These are phyloP conservation scores for Cutaneotrichosporon sp. DNA, from an alignment of 1,284 basidiomycete genomes.

Conservation along the genomic window DNA sequence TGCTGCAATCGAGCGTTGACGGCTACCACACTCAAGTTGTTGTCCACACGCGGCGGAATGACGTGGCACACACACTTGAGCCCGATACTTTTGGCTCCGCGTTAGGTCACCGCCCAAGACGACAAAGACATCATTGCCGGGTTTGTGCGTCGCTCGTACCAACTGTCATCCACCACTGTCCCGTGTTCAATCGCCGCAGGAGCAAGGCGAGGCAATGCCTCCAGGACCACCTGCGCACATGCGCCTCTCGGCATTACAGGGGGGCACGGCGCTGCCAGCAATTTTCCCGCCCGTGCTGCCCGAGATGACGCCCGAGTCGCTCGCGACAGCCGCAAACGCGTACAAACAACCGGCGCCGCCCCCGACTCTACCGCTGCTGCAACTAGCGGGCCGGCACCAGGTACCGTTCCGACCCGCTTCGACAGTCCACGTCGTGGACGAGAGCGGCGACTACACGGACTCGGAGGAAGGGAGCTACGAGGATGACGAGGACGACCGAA, in stretches of 20 bases:
- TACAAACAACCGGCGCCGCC: conserved; percentile 43
- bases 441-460: conserved; percentile 1
- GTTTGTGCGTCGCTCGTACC: too few species aligned
- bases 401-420: conserved; percentile 20
- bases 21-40: neutral
- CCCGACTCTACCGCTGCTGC: conserved; percentile 37
- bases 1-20: too few species aligned
- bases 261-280: conserved; percentile 9
- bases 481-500: neutral
- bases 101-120: too few species aligned
- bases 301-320: conserved; percentile 9
- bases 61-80: conserved; percentile 3
- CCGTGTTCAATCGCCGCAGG: neutral
- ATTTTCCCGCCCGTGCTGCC: conserved; percentile 14
- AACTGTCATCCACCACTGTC: neutral
- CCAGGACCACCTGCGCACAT: conserved; percentile 6
- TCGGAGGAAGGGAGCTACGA: neutral
- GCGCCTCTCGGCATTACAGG: conserved; percentile 12
- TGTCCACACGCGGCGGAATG: neutral
- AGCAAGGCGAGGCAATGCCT: conserved; percentile 7
- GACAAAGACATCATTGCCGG: too few species aligned
- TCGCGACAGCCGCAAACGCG: conserved; percentile 31
- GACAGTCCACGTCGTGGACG: conserved; percentile 4
- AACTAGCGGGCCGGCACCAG: conserved; percentile 37
- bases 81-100: neutral